Conservation (phyloP, 2,329 filamentous ascomycete species). For the Cercospora citrullina region DNA sequence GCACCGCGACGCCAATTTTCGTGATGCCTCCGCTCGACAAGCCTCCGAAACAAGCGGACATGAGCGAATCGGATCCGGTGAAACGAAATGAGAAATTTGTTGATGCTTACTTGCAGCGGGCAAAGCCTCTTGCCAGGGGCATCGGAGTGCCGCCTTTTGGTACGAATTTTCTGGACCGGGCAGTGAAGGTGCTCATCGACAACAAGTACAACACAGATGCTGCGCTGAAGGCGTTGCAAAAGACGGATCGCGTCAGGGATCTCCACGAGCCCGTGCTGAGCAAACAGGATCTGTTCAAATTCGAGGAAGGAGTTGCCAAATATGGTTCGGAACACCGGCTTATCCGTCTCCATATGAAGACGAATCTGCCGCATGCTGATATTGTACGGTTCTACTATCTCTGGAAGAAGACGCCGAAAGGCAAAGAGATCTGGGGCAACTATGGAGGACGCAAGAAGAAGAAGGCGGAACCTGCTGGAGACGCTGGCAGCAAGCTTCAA, state of each 20-base stretch:
- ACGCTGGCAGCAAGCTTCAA: slow-evolving; percentile 71
- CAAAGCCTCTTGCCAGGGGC: slow-evolving; percentile 62
- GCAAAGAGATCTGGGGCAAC: slow-evolving; percentile 84
- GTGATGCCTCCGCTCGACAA: slow-evolving; percentile 56
- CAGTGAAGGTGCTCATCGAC: slow-evolving; percentile 70
- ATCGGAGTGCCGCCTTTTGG: slow-evolving; percentile 73
- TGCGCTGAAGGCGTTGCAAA: slow-evolving; percentile 69
- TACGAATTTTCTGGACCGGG: slow-evolving; percentile 86
- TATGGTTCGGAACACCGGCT: slow-evolving; percentile 86
- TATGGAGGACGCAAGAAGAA: slow-evolving; percentile 88
- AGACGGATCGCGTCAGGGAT: slow-evolving; percentile 65
- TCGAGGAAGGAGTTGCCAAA: slow-evolving; percentile 86
- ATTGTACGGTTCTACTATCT: slow-evolving; percentile 94
- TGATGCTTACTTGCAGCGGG: slow-evolving; percentile 72
- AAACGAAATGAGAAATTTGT: slow-evolving; percentile 58
- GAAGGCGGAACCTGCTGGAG: slow-evolving; percentile 52
- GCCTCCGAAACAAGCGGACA: slow-evolving; percentile 25
- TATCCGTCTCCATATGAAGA: slow-evolving; percentile 83
- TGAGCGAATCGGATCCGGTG: slow-evolving; percentile 14
- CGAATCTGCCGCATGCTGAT: slow-evolving; percentile 67
- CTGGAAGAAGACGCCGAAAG: slow-evolving; percentile 92
- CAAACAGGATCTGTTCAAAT: slow-evolving; percentile 78
- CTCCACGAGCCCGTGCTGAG: slow-evolving; percentile 84
- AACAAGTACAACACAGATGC: slow-evolving; percentile 69
- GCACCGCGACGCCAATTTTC: slow-evolving; percentile 76